Percentiles rank a stretch among this genome's conserved stretches.
phyloP scores from a whole-genome alignment of 192 early-diverging fungal species.

The Podila clonocystis region DNA sequence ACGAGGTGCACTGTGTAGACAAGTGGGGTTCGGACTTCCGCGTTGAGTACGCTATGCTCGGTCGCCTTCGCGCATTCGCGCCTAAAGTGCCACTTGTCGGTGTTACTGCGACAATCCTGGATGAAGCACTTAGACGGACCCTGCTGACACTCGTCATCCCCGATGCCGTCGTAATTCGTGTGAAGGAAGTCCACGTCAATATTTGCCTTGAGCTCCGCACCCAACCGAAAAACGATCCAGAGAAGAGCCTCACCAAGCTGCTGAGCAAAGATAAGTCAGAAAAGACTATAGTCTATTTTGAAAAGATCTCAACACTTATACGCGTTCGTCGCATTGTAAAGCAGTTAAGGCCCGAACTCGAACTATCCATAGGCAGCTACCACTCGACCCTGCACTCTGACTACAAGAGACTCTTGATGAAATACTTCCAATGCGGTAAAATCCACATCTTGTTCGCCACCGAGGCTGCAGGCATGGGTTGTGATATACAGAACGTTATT shows the following conservation, averaged over 20 bases:
- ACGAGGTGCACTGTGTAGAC: constrained; percentile 16
- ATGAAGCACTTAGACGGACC: neutral
- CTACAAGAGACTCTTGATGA: neutral
- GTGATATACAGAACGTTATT: neutral
- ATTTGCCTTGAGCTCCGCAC: constrained; percentile 14
- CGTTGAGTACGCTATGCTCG: constrained; percentile 5
- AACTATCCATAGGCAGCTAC: neutral
- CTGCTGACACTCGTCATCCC: neutral
- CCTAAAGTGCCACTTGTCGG: constrained; percentile 11
- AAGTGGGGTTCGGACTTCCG: constrained; percentile 11
- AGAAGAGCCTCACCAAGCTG: constrained; percentile 1
- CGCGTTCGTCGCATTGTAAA: neutral
- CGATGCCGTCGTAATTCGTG: neutral
- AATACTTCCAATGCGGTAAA: neutral
- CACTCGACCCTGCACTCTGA: neutral
- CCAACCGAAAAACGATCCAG: constrained; percentile 7
- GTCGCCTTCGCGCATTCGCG: constrained; percentile 8
- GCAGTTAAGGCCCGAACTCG: neutral
- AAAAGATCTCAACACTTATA: neutral
- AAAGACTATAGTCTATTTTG: constrained; percentile 20
- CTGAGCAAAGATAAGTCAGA: neutral
- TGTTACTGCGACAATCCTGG: constrained; percentile 7
- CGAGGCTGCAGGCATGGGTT: neutral
- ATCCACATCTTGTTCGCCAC: constrained; percentile 10
- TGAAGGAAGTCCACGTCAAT: constrained; percentile 4